Percentiles rank a stretch among this genome's conserved stretches.
phyloP scores from a whole-genome alignment of 306 rosid genomes.

The Malus domestica region DNA sequence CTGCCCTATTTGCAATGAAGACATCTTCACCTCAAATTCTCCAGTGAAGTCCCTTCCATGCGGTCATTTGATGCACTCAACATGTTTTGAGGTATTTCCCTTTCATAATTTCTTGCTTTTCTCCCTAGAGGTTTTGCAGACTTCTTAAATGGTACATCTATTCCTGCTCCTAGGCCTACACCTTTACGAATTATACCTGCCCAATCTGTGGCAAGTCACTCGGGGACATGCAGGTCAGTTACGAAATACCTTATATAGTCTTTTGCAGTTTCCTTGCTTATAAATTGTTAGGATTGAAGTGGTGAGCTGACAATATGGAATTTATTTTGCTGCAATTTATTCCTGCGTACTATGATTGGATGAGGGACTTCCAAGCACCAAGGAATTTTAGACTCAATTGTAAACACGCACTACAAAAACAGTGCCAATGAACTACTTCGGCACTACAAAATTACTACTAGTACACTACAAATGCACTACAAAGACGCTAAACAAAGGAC shows the following conservation, averaged over 20 bases:
- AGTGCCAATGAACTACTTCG: not conserved
- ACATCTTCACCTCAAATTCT: slow-evolving; percentile 68
- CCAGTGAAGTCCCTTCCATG: slow-evolving; percentile 85
- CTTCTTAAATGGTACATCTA: slow-evolving; percentile 22
- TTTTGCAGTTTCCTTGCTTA: not conserved
- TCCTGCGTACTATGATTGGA: not conserved
- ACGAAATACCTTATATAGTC: slow-evolving; percentile 2
- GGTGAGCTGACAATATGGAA: not conserved
- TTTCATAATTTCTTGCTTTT: not conserved
- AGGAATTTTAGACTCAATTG: not conserved
- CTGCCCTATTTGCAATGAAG: slow-evolving; percentile 94
- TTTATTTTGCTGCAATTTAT: not conserved
- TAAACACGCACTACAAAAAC: not conserved
- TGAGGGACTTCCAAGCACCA: not conserved
- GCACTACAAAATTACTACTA: not conserved
- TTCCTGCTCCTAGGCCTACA: slow-evolving; percentile 62
- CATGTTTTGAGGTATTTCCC: slow-evolving; percentile 68
- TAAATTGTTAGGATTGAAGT: not conserved
- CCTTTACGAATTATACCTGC: slow-evolving; percentile 65
- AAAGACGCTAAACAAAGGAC: not conserved
- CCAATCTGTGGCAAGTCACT: slow-evolving; percentile 93
- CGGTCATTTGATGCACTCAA: slow-evolving; percentile 91
- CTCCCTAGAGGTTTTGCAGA: not conserved
- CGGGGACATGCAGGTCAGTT: slow-evolving; percentile 94
- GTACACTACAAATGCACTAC: not conserved